Evolutionary conservation across 2,329 filamentous ascomycete genomes (phyloP).

Genomic region (Alternaria triticimaculans): DNA sequence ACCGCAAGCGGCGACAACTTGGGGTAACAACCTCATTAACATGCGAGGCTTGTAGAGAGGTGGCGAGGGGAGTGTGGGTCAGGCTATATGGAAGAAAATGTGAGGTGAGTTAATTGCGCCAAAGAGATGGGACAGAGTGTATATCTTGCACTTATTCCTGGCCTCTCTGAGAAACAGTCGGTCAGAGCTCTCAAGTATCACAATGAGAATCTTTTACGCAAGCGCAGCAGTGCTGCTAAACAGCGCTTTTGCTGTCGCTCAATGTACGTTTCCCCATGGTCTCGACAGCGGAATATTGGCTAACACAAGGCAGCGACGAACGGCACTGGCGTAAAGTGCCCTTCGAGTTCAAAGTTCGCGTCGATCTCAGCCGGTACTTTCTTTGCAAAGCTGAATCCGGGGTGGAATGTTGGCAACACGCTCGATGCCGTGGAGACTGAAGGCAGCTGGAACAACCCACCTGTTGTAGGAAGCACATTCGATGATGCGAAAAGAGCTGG

Average conservation of each 20-base stretch:
- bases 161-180: background rate
- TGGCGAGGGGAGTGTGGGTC: background rate
- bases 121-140: background rate
- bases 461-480: slow-evolving; percentile 59
- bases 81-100: slow-evolving; percentile 2
- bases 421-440: slow-evolving; percentile 64
- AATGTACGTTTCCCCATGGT: slow-evolving; percentile 8
- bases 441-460: slow-evolving; percentile 65
- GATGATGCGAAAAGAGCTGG: slow-evolving; percentile 60
- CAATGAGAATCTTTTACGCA: slow-evolving; percentile 7
- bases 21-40: slow-evolving; percentile 13
- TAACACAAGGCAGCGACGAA: slow-evolving; percentile 11
- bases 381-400: slow-evolving; percentile 59
- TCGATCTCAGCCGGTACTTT: slow-evolving; percentile 56
- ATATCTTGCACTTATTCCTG: slow-evolving; percentile 2
- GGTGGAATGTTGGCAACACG: slow-evolving; percentile 68
- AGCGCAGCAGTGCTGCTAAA: slow-evolving; percentile 22
- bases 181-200: background rate
- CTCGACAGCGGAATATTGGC: background rate
- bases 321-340: slow-evolving; percentile 42
- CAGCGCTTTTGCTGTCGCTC: slow-evolving; percentile 15
- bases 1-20: background rate
- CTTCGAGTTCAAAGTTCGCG: slow-evolving; percentile 50
- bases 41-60: background rate
- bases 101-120: background rate